A percentile compares a stretch with the other conserved stretches of the same genome.
These are phyloP conservation scores for Theileria equi DNA, from an alignment of 169 alveolate species.

Conservation along the genomic window DNA sequence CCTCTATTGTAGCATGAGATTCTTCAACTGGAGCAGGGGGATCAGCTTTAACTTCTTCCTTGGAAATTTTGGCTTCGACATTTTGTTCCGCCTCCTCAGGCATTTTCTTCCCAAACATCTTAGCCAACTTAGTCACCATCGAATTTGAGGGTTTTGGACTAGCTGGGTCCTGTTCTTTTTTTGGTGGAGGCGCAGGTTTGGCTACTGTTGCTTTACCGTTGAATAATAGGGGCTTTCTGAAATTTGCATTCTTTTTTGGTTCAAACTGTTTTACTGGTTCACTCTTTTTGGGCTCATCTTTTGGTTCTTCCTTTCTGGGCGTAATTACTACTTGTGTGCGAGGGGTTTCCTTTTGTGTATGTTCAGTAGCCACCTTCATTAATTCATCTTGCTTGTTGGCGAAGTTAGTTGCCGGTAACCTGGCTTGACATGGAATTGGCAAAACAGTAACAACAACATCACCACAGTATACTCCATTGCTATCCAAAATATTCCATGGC, in stretches of 20 bases:
- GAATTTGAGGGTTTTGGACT: background rate
- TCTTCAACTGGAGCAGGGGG: background rate
- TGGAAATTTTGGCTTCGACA: background rate
- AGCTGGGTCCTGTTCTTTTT: background rate
- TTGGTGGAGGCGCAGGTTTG: constrained; percentile 17
- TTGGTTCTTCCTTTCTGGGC: background rate
- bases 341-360: background rate
- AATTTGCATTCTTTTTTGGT: constrained; percentile 16
- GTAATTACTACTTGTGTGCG: constrained; percentile 1
- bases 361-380: constrained; percentile 1
- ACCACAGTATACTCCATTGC: constrained; percentile 62
- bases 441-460: constrained; percentile 69
- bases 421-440: constrained; percentile 70
- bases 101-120: background rate
- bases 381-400: constrained; percentile 30
- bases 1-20: background rate
- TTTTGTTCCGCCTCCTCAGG: background rate
- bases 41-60: background rate
- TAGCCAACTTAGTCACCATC: background rate
- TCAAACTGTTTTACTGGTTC: constrained; percentile 20
- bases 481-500: constrained; percentile 69
- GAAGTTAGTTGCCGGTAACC: constrained; percentile 80
- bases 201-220: constrained; percentile 44
- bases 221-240: constrained; percentile 57
- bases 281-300: background rate